phyloP scores from a whole-genome alignment of 768 basidiomycete species.

The Termitomyces sp. region DNA sequence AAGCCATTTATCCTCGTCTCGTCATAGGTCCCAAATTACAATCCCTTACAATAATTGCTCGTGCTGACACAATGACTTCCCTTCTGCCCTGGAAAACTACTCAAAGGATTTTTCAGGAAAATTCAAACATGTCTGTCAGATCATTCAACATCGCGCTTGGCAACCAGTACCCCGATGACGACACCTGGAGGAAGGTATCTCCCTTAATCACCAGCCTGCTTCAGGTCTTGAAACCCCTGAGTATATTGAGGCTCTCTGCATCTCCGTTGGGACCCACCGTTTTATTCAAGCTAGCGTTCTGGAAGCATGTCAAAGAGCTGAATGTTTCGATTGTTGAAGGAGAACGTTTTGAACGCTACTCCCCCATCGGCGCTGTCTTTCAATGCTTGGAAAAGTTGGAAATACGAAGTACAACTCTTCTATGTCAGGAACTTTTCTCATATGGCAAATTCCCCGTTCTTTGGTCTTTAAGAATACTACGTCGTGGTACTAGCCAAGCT shows the following conservation, averaged over 20 bases:
- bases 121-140: too few species aligned
- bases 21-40: background rate
- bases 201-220: background rate
- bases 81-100: background rate
- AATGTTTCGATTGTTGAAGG: background rate
- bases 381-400: background rate
- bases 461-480: background rate
- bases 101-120: background rate
- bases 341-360: background rate
- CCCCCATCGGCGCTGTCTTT: background rate
- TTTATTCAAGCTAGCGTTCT: background rate
- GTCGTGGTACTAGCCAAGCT: too few species aligned
- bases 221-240: background rate
- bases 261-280: too few species aligned
- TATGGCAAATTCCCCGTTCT: background rate
- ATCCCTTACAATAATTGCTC: background rate
- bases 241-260: too few species aligned
- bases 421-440: background rate
- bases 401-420: background rate
- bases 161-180: background rate
- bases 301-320: background rate
- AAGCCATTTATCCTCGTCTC: background rate
- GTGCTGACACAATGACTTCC: background rate
- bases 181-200: background rate
- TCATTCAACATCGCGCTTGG: background rate